Evolutionary conservation across 2,329 filamentous ascomycete genomes (phyloP), one percentile per base, ranked within the genome.

Genomic region (Cercospora sp.): DNA sequence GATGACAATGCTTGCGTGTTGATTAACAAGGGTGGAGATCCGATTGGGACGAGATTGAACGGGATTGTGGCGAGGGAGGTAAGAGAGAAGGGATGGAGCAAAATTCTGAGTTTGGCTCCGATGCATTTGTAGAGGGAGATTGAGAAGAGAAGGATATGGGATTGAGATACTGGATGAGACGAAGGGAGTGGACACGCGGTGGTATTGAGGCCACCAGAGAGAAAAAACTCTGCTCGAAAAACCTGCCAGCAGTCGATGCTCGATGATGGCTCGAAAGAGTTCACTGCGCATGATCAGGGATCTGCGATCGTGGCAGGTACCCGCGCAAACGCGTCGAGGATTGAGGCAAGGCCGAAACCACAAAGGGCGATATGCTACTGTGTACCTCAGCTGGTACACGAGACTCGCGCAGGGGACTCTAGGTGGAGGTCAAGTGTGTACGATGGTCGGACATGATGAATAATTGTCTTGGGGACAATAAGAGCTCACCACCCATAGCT

Each of bases 1-100:
- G 95, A 96, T 81, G 95, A 99, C 82, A 99, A 99, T 81, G 95
- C 95, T 59, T 99, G 95, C 79, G 95, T 99, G 57, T 84, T 99
- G 74, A 91, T 99, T 80, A 98, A 96, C 83, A 99, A 98, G 87
- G 87, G 92, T 9, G 96, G 95, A 53, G 95, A 99, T 79, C 95
- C 95, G 26, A 92, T 99, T 74, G 95, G 95, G 63, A 93, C 91
- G 16, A 90, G 95, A 79, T 87, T 97, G 84, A 96, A 93, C 81
- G 93, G 89, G 86, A 70, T 98, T 55, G 95, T 99, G 55, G 95
- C 93, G 67, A 87, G 89, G 31, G 95, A 99, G 84, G 82, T 99
- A 80, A 89, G 92, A 79, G 88, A 92, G 79, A 95, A 92, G 86
- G 91, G 96, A 83, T 99, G 95, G 95, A 96, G 93, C 76, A 99